Base-by-base conservation (phyloP, 2,329 filamentous ascomycete genomes). In the Ophiostoma angusticollis region DNA sequence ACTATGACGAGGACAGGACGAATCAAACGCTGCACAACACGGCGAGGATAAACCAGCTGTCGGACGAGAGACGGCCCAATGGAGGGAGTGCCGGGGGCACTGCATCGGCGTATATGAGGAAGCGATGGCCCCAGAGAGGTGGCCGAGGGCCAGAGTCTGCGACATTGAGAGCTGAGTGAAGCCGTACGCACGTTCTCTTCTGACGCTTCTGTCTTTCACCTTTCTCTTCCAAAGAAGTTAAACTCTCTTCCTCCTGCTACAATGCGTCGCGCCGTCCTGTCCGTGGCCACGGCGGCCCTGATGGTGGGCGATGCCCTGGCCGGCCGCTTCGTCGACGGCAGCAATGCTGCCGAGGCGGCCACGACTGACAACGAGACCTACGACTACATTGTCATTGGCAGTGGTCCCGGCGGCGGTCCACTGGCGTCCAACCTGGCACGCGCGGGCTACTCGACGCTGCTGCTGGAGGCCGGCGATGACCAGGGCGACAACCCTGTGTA, bases 391-490 rank as follows among this genome's bases (percentile, higher is more conserved):
- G 58, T 72, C n/a, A 64, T 71, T 21, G 68, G 68, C 9, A 68
- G 64, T 18, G 67, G 67, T 13, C 56, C 66, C 13, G 67, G 67
- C 24, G 67, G 67, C 37, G 64, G 59, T 22, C 65, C 67, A 22
- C 49, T 70, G 9, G 64, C 67, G 23, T 60, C 62, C 34, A 57
- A 67, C 37, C 60, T 72, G 33, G 68, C 68, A 6, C 56, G 64
- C 23, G 65, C 63, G 18, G 68, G 68, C 35, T 61, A 64, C 53
- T 66, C 60, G 45, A 65, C 65, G 7, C 59, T 72, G 21, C 58
- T 72, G 6, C 60, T 72, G 23, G 68, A 72, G 48, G 67, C 67
- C 23, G 68, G 67, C 41, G 64, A 68, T 44, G 67, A 72, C 45
- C 60, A 69, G 45, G 63, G 60, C 34, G 38, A 38, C 28, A 42